Evolutionary conservation across 441 rosid genomes (phyloP).

Genomic region (Euphorbia schlechtendalii): DNA sequence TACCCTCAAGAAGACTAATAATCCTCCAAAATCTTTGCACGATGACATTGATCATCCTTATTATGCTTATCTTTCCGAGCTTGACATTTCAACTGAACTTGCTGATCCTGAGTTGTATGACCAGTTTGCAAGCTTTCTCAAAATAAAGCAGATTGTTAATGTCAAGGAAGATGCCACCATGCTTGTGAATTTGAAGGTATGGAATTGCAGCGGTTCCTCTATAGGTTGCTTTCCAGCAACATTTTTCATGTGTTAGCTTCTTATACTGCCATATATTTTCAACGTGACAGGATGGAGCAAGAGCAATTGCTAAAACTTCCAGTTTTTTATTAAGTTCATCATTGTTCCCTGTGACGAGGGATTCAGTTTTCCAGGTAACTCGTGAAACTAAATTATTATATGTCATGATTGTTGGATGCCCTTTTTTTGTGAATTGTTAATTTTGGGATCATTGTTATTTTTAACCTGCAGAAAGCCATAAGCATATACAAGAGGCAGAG

Average conservation of each 20-base stretch:
- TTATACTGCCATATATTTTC: constrained; percentile 13
- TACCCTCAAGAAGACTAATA: constrained; percentile 30
- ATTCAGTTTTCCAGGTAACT: constrained; percentile 66
- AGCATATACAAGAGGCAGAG: constrained; percentile 75
- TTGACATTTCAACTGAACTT: constrained; percentile 80
- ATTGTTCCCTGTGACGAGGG: constrained; percentile 47
- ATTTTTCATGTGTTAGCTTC: constrained; percentile 1
- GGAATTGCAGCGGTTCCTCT: constrained; percentile 8
- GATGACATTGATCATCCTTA: constrained; percentile 23
- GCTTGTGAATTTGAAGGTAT: constrained; percentile 65
- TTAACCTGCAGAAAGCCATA: constrained; percentile 64
- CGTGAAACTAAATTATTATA: too few species aligned
- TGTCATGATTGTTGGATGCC: not conserved
- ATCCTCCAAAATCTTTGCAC: constrained; percentile 31
- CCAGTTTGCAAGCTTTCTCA: constrained; percentile 40
- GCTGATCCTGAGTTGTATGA: constrained; percentile 53
- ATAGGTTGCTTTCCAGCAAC: not conserved
- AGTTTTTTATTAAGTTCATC: constrained; percentile 32
- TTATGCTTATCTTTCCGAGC: constrained; percentile 64
- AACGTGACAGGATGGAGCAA: constrained; percentile 66
- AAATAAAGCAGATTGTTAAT: constrained; percentile 29
- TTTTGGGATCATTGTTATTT: constrained; percentile 12
- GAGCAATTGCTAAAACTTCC: constrained; percentile 46
- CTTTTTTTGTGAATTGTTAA: not conserved
- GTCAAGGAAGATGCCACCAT: constrained; percentile 35